These are phyloP conservation scores for Epichloe uncinata DNA, from an alignment of 2,329 filamentous ascomycete species.

Conservation along the genomic window DNA sequence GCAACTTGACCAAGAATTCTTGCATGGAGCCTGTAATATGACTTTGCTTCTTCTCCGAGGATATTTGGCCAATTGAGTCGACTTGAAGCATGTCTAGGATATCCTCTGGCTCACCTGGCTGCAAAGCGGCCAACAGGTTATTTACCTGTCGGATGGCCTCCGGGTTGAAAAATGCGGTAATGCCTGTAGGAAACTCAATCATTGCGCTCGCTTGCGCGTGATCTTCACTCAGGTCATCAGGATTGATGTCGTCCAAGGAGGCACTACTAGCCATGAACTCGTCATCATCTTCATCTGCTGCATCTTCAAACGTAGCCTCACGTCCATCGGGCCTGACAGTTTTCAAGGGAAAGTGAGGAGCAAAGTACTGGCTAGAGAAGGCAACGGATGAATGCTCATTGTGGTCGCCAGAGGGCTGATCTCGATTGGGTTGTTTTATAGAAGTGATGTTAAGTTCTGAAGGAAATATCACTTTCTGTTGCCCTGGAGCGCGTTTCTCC, in stretches of 20 bases:
- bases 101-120: constrained; percentile 58
- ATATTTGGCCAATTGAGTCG: constrained; percentile 57
- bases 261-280: constrained; percentile 26
- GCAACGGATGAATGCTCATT: constrained; percentile 45
- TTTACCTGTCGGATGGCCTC: constrained; percentile 53
- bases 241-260: constrained; percentile 49
- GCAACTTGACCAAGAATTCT: constrained; percentile 59
- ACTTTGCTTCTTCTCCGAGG: constrained; percentile 51
- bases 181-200: constrained; percentile 55
- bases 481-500: background rate
- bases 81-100: constrained; percentile 78
- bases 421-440: background rate
- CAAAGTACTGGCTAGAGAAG: constrained; percentile 66
- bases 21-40: constrained; percentile 50
- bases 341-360: constrained; percentile 69
- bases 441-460: background rate
- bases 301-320: constrained; percentile 45
- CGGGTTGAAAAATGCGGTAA: constrained; percentile 62
- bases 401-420: background rate
- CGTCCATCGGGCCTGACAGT: constrained; percentile 49
- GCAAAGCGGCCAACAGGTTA: constrained; percentile 52
- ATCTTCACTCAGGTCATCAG: constrained; percentile 43
- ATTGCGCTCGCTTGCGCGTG: constrained; percentile 60
- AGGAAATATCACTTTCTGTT: background rate
- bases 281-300: constrained; percentile 24